These are phyloP conservation scores for Monosporozyma unispora DNA, from an alignment of 805 yeast species.

Conservation along the genomic window DNA sequence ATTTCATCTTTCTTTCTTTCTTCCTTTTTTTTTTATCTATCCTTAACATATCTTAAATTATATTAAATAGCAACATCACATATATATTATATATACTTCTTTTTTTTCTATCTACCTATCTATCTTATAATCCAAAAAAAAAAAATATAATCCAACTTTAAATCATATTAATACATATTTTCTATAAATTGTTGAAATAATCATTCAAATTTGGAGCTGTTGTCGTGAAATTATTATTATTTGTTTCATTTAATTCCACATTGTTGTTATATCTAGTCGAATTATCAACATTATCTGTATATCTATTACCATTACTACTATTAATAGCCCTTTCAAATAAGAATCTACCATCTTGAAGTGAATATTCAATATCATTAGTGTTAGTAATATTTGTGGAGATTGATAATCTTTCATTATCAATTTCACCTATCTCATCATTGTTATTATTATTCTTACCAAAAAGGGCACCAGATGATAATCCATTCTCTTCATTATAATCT, in stretches of 20 bases:
- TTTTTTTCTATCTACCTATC: neutral
- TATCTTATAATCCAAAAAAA: neutral
- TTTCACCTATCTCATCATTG: constrained; percentile 1
- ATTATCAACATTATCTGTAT: neutral
- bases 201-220: neutral
- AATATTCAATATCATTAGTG: constrained; percentile 36
- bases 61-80: too few species aligned
- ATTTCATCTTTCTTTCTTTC: neutral
- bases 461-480: neutral
- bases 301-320: neutral
- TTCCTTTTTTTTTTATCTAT: neutral
- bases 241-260: neutral
- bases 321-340: constrained; percentile 23
- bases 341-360: constrained; percentile 28
- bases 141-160: neutral
- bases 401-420: constrained; percentile 12
- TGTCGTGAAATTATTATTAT: neutral
- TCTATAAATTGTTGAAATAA: neutral
- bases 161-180: neutral
- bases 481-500: constrained; percentile 4
- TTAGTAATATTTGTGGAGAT: constrained; percentile 8
- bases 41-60: neutral
- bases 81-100: neutral
- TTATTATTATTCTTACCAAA: neutral
- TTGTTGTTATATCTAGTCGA: neutral